Evolutionary conservation across 2,329 filamentous ascomycete species (phyloP).

Genomic region (Trichoderma arundinaceum): DNA sequence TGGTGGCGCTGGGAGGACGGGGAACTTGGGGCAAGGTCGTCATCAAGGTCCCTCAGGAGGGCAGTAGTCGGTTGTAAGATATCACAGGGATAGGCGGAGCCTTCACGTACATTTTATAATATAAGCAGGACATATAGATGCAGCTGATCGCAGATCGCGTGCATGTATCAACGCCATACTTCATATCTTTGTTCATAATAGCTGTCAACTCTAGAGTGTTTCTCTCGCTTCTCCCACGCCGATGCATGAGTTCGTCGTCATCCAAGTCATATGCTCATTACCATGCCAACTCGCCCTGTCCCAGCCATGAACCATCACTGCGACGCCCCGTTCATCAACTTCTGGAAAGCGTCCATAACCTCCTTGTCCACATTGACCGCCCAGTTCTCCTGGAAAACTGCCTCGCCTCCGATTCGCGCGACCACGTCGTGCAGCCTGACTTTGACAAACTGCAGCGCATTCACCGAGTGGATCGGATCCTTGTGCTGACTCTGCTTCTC

Average conservation of each 20-base stretch:
- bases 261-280: slow-evolving; percentile 28
- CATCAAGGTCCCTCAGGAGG: slow-evolving; percentile 77
- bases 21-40: slow-evolving; percentile 98
- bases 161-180: neutral
- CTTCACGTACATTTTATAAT: neutral
- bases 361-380: slow-evolving; percentile 76
- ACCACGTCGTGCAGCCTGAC: slow-evolving; percentile 66
- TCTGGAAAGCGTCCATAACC: slow-evolving; percentile 67
- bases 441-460: slow-evolving; percentile 68
- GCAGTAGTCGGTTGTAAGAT: slow-evolving; percentile 59
- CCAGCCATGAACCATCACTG: neutral
- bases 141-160: neutral
- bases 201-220: slow-evolving; percentile 1
- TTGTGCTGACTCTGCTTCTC: slow-evolving; percentile 59
- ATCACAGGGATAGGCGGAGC: too few species aligned
- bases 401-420: slow-evolving; percentile 65
- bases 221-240: neutral
- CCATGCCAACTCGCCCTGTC: neutral
- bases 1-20: slow-evolving; percentile 77
- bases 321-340: slow-evolving; percentile 39
- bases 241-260: slow-evolving; percentile 8
- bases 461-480: slow-evolving; percentile 72
- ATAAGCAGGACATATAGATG: neutral
- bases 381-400: slow-evolving; percentile 71
- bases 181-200: neutral